Evolutionary conservation across 2,329 filamentous ascomycete genomes (phyloP), one percentile per base, ranked within the genome.

Genomic region (Pseudocercospora macadamiae): DNA sequence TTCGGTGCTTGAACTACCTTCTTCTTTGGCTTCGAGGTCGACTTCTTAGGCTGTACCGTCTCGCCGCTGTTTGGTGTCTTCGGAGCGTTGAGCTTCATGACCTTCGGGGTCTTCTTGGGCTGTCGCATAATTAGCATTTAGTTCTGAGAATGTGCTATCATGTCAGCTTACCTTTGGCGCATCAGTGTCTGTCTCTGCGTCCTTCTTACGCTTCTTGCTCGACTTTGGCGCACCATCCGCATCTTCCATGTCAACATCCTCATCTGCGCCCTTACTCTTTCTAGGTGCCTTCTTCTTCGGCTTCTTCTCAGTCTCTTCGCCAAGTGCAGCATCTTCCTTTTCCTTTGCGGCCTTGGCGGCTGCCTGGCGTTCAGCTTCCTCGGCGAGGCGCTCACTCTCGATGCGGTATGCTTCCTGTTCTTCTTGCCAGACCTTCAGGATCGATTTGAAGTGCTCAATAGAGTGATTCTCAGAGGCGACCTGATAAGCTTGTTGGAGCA

Each of bases 141-240:
- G 21, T 12, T 14, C 21, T 44, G n/a, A n/a, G n/a, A n/a, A n/a
- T n/a, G n/a, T n/a, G n/a, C n/a, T 30, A 16, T 21, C 4, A 39
- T n/a, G 47, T 26, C n/a, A n/a, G 54, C 73, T 62, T 67, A 79
- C 78, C 75, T 88, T 89, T 21, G 81, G 82, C n/a, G 86, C 86
- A 56, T 96, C 91, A 12, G 86, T 89, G 54, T 87, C 85, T 60
- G 80, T 82, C 36, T 85, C 85, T 1, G 76, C 79, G 19, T 80
- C 81, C 70, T 91, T 88, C 84, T 96, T 96, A 68, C 92, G 88
- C 83, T 96, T 96, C 84, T 89, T 90, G 6, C 77, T 77, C 51
- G 77, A 77, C 71, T 83, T 84, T 5, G 82, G 82, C 59, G 84
- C 83, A n/a, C n/a, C n/a, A 23, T 88, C 86, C 30, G 84, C 81